A percentile compares a stretch with the other conserved stretches of the same genome.
Conservation (phyloP, 169 alveolate species). For the Plasmodium ovale region DNA sequence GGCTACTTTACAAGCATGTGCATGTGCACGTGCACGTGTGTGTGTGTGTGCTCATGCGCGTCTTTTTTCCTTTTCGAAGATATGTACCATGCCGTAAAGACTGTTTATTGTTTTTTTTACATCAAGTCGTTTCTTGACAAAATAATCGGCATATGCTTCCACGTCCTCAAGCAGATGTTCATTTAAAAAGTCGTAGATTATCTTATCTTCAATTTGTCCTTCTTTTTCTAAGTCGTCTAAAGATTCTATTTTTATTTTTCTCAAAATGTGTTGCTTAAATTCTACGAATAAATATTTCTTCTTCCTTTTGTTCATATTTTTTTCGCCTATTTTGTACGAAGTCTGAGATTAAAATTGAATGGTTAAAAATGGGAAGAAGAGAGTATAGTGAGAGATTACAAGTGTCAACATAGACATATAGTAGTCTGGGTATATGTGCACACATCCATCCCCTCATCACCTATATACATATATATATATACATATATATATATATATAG, state of each 20-base stretch:
- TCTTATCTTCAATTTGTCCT: conserved; percentile 7
- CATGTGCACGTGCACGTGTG: not conserved
- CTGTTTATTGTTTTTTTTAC: conserved; percentile 1
- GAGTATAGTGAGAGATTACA: too few relatives aligned
- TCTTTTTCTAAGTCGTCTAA: conserved; percentile 23
- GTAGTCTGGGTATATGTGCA: too few relatives aligned
- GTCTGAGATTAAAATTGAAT: not conserved
- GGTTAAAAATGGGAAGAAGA: not conserved
- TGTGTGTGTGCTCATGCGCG: not conserved
- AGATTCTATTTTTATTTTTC: conserved; percentile 18
- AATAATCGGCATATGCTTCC: conserved; percentile 62
- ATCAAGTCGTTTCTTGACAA: conserved; percentile 39
- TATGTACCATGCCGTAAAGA: conserved; percentile 30
- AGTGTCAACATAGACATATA: too few relatives aligned
- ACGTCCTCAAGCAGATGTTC: conserved; percentile 47
- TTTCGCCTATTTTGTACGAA: conserved; percentile 16
- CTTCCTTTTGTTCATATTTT: conserved; percentile 39
- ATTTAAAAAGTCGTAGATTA: conserved; percentile 33
- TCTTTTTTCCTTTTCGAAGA: not conserved
- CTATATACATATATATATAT: not conserved
- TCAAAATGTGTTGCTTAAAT: conserved; percentile 55
- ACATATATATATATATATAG: not conserved
- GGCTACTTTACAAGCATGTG: not conserved
- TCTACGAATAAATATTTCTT: conserved; percentile 62
- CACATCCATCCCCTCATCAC: too few relatives aligned